Conservation (phyloP, 306 rosid species). For the Acacia melanoxylon region DNA sequence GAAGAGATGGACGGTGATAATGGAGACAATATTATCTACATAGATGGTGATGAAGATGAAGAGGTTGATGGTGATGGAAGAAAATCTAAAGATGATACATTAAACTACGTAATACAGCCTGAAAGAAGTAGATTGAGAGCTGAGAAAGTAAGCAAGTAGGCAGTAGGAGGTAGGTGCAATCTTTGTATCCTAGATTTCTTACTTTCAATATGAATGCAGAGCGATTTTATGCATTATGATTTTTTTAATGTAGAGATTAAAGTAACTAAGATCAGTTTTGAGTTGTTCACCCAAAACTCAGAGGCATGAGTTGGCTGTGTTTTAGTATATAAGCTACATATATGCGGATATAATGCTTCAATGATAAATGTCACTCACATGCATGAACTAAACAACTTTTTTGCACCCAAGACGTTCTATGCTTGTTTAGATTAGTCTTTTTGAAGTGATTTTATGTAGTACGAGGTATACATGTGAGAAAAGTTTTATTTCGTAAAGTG, state of each 20-base stretch:
- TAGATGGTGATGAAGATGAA: slow-evolving; percentile 26
- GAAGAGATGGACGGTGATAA: slow-evolving; percentile 35
- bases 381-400: neutral
- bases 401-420: neutral
- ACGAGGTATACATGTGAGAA: too few relatives aligned
- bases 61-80: slow-evolving; percentile 26
- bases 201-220: slow-evolving; percentile 14
- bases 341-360: neutral
- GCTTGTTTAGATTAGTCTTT: too few relatives aligned
- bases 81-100: slow-evolving; percentile 26
- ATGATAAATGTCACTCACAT: neutral
- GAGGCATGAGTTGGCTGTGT: slow-evolving; percentile 1
- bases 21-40: slow-evolving; percentile 34
- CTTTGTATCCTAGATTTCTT: neutral
- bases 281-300: neutral
- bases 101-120: slow-evolving; percentile 7
- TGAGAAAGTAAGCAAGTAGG: slow-evolving; percentile 28
- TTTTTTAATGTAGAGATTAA: slow-evolving; percentile 7
- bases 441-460: too few relatives aligned
- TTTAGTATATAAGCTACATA: neutral
- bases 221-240: slow-evolving; percentile 13
- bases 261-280: slow-evolving; percentile 1
- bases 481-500: too few relatives aligned
- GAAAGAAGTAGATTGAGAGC: slow-evolving; percentile 28
- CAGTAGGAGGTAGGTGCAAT: neutral